Percentiles rank a stretch among this genome's conserved stretches.
Conservation (phyloP, 2,329 filamentous ascomycete genomes). For the Fusarium armeniacum region DNA sequence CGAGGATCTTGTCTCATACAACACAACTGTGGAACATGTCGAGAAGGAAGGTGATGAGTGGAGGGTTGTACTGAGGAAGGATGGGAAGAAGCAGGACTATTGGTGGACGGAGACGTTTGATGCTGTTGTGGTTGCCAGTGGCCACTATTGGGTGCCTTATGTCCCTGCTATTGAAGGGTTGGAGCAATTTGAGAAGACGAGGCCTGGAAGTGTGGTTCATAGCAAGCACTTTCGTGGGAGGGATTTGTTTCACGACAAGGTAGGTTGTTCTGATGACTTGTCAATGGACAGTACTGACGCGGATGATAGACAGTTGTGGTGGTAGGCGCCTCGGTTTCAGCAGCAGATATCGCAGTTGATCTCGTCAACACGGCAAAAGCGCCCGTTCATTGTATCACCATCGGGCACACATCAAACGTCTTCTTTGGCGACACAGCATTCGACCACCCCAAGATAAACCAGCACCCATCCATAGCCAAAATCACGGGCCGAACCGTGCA, state of each 20-base stretch:
- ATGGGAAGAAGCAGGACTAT: constrained; percentile 60
- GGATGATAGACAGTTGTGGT: constrained; percentile 66
- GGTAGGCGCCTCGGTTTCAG: constrained; percentile 75
- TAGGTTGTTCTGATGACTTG: constrained; percentile 39
- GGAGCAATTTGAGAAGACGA: constrained; percentile 60
- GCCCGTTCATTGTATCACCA: constrained; percentile 66
- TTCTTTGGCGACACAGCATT: constrained; percentile 73
- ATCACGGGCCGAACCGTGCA: constrained; percentile 64
- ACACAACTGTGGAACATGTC: constrained; percentile 72
- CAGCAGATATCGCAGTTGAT: constrained; percentile 71
- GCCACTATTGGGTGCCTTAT: constrained; percentile 72
- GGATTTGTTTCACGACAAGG: constrained; percentile 62
- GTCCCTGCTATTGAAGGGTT: constrained; percentile 65
- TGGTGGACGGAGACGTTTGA: constrained; percentile 76
- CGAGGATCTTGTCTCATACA: constrained; percentile 65
- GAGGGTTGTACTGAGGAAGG: constrained; percentile 63
- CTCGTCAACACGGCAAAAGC: constrained; percentile 60
- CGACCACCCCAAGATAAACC: constrained; percentile 66
- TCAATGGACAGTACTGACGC: not conserved
- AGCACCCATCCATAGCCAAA: constrained; percentile 63
- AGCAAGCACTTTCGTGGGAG: constrained; percentile 67
- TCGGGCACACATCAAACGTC: constrained; percentile 63
- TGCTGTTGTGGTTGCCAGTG: constrained; percentile 71
- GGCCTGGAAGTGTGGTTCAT: constrained; percentile 66
- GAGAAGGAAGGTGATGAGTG: constrained; percentile 66